A percentile compares a stretch with the other conserved stretches of the same genome.
Conservation (phyloP, 169 alveolate species). For the Eimeria necatrix region DNA sequence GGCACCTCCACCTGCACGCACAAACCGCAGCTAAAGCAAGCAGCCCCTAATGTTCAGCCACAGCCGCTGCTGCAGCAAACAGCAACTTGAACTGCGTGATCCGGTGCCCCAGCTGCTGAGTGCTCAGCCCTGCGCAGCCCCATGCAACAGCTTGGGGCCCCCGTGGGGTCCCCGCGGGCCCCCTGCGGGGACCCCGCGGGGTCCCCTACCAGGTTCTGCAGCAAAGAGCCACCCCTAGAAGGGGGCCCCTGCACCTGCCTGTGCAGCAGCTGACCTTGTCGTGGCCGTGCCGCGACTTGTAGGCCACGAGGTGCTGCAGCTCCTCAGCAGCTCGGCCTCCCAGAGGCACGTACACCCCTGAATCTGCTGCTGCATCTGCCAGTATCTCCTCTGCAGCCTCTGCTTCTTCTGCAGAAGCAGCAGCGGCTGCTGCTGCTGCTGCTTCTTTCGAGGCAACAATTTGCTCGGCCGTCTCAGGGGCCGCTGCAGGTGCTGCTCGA, state of each 20-base stretch:
- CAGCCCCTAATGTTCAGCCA: too few relatives aligned
- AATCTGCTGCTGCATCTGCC: conserved; percentile 40
- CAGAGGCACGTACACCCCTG: conserved; percentile 23
- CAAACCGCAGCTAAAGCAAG: neutral
- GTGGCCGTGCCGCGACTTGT: conserved; percentile 36
- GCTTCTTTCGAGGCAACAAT: conserved; percentile 49
- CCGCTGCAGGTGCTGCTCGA: neutral
- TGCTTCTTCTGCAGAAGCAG: conserved; percentile 32
- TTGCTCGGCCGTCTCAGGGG: conserved; percentile 15
- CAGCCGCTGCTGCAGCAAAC: too few relatives aligned
- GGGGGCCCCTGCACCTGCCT: neutral
- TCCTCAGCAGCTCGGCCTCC: conserved; percentile 34
- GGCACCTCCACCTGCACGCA: conserved; percentile 70
- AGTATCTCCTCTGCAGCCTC: conserved; percentile 4
- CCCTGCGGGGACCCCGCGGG: too few relatives aligned
- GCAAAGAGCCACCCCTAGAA: too few relatives aligned
- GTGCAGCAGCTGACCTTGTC: conserved; percentile 12
- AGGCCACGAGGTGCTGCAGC: conserved; percentile 65
- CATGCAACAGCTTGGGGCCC: too few relatives aligned
- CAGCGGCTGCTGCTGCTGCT: conserved; percentile 58
- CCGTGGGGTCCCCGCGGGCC: neutral
- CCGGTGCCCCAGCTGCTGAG: too few relatives aligned
- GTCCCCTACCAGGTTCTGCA: too few relatives aligned
- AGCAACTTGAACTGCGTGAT: too few relatives aligned
- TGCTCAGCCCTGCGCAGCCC: too few relatives aligned